Evolutionary conservation across 1,284 basidiomycete genomes (phyloP).

Genomic region (Trichosporon sp.): DNA sequence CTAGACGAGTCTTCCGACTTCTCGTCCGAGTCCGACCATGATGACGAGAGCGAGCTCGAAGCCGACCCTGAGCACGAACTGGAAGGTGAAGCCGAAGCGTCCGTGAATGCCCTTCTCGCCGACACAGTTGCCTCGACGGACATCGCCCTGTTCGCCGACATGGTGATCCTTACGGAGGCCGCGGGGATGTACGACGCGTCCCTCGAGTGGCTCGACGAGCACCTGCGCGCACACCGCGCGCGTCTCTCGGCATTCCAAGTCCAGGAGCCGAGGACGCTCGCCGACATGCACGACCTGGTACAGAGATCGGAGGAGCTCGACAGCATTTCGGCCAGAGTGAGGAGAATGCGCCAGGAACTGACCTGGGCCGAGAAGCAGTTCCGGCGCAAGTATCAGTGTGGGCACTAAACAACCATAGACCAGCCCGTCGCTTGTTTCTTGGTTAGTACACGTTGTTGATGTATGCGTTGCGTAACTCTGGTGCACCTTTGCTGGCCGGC

Average conservation of each 20-base stretch:
- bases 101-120: neutral
- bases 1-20: too few relatives aligned
- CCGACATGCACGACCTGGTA: neutral
- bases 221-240: neutral
- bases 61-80: neutral
- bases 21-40: neutral
- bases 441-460: neutral
- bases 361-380: neutral
- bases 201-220: neutral
- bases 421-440: neutral
- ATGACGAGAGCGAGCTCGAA: neutral
- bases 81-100: neutral
- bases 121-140: neutral
- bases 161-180: neutral
- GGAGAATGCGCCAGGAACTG: neutral
- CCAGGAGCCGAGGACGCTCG: neutral
- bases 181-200: neutral
- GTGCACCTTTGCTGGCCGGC: neutral
- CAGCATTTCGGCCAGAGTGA: neutral
- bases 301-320: neutral
- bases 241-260: neutral
- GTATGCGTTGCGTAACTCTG: neutral
- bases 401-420: neutral
- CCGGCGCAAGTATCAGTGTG: neutral
- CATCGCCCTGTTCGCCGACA: neutral